Percentiles rank a stretch among this genome's conserved stretches.
phyloP scores from a whole-genome alignment of 2,329 filamentous ascomycete species.

The Fusarium austroafricanum region DNA sequence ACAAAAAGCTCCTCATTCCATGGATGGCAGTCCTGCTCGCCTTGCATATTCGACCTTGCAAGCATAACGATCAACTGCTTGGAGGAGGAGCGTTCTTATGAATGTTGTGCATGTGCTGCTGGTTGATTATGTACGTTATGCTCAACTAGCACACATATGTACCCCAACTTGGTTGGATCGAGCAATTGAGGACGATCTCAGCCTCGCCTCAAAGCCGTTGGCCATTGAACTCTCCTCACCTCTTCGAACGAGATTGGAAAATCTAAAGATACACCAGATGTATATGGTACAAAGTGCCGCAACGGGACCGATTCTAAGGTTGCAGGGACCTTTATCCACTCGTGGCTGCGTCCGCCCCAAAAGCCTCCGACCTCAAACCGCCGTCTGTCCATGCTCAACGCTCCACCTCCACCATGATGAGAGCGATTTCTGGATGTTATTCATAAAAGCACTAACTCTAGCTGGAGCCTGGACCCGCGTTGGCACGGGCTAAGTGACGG shows the following conservation, averaged over 20 bases:
- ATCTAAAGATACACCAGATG: conserved; percentile 23
- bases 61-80: conserved; percentile 2
- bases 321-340: conserved; percentile 41
- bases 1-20: conserved; percentile 36
- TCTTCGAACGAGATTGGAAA: conserved; percentile 5
- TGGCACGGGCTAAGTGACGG: conserved; percentile 41
- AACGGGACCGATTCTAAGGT: conserved; percentile 24
- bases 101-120: conserved; percentile 42
- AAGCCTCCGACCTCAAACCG: conserved; percentile 45
- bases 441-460: conserved; percentile 30
- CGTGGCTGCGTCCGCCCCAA: conserved; percentile 46
- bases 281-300: conserved; percentile 37
- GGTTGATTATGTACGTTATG: conserved; percentile 23
- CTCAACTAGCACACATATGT: conserved; percentile 29
- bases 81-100: background rate
- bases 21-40: conserved; percentile 31
- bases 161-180: conserved; percentile 26
- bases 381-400: conserved; percentile 41
- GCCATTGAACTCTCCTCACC: conserved; percentile 3
- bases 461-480: conserved; percentile 31
- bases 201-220: conserved; percentile 40
- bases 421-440: conserved; percentile 32
- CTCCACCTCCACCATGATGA: conserved; percentile 36
- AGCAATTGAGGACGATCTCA: conserved; percentile 40
- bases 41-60: conserved; percentile 24